Evolutionary conservation across 2,329 filamentous ascomycete genomes (phyloP).

Genomic region (Hymenoscyphus fraxineus): DNA sequence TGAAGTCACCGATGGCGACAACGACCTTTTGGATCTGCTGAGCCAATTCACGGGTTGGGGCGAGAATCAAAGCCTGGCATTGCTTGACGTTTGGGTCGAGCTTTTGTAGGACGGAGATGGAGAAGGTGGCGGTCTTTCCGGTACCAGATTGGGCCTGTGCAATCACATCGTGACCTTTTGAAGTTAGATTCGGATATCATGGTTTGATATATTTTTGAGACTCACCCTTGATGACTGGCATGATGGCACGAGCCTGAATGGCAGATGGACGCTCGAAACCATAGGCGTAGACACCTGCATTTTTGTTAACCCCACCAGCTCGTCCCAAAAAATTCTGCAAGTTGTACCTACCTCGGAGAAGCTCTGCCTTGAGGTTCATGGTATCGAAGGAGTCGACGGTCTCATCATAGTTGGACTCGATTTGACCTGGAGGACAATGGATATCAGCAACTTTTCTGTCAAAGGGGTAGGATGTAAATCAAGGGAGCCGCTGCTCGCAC

Average conservation of each 20-base stretch:
- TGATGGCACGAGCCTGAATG: constrained; percentile 99
- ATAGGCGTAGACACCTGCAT: constrained; percentile 85
- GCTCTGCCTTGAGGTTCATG: constrained; percentile 95
- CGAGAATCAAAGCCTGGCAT: constrained; percentile 97
- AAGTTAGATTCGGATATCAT: constrained; percentile 13
- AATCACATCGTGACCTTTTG: constrained; percentile 90
- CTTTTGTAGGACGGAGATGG: constrained; percentile 98
- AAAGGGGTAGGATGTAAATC: constrained; percentile 4
- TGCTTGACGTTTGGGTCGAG: constrained; percentile 92
- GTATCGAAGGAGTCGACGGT: constrained; percentile 98
- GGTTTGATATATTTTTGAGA: constrained; percentile 18
- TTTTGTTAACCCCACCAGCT: constrained; percentile 23
- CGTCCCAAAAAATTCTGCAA: constrained; percentile 12
- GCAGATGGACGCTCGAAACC: constrained; percentile 99
- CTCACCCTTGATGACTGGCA: constrained; percentile 99
- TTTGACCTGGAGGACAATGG: constrained; percentile 65
- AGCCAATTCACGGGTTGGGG: constrained; percentile 95
- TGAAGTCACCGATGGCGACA: constrained; percentile 97
- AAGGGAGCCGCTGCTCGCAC: background rate
- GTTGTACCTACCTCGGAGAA: constrained; percentile 73
- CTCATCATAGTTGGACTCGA: constrained; percentile 99
- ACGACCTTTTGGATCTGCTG: constrained; percentile 99
- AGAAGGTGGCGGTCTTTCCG: constrained; percentile 72
- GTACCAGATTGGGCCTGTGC: constrained; percentile 54
- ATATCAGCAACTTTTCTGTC: constrained; percentile 24